Conservation (phyloP, 1,284 basidiomycete genomes). For the Neolentinus lepideus region DNA sequence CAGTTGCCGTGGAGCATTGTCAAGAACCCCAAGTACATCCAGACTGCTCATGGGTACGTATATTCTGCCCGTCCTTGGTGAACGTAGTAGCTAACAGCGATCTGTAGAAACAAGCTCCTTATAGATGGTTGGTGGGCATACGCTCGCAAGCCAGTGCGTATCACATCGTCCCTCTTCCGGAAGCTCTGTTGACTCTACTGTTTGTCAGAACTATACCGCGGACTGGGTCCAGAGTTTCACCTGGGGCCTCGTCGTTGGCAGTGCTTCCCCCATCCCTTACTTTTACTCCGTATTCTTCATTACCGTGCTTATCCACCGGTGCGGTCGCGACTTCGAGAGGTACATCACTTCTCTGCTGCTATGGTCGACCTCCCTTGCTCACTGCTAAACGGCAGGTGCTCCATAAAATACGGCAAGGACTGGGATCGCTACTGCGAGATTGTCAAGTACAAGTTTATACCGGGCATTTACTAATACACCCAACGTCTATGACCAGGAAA, state of each 20-base stretch:
- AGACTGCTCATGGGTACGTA: conserved; percentile 85
- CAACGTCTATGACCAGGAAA: neutral
- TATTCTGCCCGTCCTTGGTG: conserved; percentile 8
- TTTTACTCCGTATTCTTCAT: conserved; percentile 95
- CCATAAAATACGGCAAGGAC: conserved; percentile 91
- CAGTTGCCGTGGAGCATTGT: conserved; percentile 86
- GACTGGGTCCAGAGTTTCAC: conserved; percentile 87
- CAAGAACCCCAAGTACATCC: conserved; percentile 85
- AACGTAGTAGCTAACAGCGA: neutral
- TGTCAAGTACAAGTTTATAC: conserved; percentile 89
- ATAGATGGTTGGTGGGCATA: conserved; percentile 89
- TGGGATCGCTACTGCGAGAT: conserved; percentile 86
- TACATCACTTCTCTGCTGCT: conserved; percentile 25
- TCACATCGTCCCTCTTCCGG: neutral
- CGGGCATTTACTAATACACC: conserved; percentile 46
- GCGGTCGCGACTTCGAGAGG: conserved; percentile 88
- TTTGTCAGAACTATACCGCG: conserved; percentile 68
- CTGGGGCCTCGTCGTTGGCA: conserved; percentile 87
- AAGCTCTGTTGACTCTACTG: neutral
- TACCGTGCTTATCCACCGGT: conserved; percentile 82
- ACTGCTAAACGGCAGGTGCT: conserved; percentile 49
- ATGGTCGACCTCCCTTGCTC: conserved; percentile 3
- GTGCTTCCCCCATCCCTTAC: conserved; percentile 85
- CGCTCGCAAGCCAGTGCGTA: conserved; percentile 78
- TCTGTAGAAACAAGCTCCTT: conserved; percentile 68